Evolutionary conservation across 2,329 filamentous ascomycete species (phyloP).

Genomic region (Penicillium sp.): DNA sequence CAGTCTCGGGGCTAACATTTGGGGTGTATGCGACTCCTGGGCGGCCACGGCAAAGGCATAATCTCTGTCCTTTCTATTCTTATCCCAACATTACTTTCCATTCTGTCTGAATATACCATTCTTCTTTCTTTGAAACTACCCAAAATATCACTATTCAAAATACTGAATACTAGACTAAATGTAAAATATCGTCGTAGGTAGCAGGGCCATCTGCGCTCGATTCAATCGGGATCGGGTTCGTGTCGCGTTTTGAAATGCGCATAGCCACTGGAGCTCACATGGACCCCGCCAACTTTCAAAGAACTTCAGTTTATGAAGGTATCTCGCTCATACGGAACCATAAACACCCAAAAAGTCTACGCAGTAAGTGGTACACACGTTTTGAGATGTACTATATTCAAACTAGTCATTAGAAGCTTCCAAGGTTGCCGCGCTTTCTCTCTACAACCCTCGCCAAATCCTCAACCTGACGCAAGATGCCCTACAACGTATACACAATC

Average conservation of each 20-base stretch:
- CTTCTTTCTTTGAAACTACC: background rate
- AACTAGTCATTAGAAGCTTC: background rate
- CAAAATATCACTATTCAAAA: background rate
- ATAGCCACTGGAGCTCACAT: background rate
- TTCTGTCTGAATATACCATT: conserved; percentile 7
- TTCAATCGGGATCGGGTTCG: no score
- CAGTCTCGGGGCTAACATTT: conserved; percentile 50
- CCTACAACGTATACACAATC: conserved; percentile 13
- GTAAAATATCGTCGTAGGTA: background rate
- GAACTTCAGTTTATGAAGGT: background rate
- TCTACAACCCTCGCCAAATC: background rate
- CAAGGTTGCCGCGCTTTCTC: background rate
- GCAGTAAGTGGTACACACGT: no score
- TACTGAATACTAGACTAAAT: background rate
- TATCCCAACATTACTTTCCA: background rate
- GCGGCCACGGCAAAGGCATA: conserved; percentile 32
- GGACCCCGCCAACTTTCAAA: background rate
- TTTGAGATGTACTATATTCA: no score
- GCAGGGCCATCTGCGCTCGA: no score
- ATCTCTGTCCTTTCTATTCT: background rate
- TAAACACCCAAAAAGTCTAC: no score
- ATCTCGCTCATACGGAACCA: no score
- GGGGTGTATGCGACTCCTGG: conserved; percentile 46
- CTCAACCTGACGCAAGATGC: background rate
- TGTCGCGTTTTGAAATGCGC: background rate